These are phyloP conservation scores for Blepharisma undulans DNA, from an alignment of 169 alveolate species.

Conservation along the genomic window DNA sequence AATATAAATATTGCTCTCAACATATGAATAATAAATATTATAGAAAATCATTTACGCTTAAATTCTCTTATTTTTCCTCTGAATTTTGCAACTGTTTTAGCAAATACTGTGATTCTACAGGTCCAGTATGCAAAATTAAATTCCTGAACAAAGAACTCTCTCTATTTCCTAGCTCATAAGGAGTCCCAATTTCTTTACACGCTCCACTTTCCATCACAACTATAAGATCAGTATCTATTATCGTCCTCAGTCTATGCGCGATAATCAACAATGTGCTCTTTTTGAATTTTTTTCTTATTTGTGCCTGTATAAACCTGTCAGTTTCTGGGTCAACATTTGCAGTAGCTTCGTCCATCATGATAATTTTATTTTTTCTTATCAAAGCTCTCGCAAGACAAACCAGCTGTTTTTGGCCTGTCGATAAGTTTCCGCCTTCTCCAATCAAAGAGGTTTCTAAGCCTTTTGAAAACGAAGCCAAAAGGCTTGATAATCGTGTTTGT, in stretches of 20 bases:
- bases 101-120: not conserved
- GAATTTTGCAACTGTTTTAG: not conserved
- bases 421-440: not conserved
- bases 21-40: not conserved
- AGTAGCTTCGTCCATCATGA: conserved; percentile 76
- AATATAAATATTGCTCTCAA: not conserved
- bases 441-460: not conserved
- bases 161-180: not conserved
- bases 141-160: not conserved
- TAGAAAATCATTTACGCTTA: not conserved
- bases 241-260: conserved; percentile 88
- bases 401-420: conserved; percentile 34
- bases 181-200: not conserved
- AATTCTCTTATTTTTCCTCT: not conserved
- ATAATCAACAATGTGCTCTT: conserved; percentile 82
- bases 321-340: conserved; percentile 57
- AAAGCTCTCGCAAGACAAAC: conserved; percentile 57
- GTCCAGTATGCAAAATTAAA: not conserved
- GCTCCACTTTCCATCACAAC: not conserved
- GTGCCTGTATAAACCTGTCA: conserved; percentile 53
- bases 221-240: conserved; percentile 58
- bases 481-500: not conserved
- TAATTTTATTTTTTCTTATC: conserved; percentile 61
- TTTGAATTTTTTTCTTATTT: conserved; percentile 63
- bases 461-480: not conserved